Evolutionary conservation across 2,329 filamentous ascomycete genomes (phyloP).

Genomic region (Sordariomycetes sp.): DNA sequence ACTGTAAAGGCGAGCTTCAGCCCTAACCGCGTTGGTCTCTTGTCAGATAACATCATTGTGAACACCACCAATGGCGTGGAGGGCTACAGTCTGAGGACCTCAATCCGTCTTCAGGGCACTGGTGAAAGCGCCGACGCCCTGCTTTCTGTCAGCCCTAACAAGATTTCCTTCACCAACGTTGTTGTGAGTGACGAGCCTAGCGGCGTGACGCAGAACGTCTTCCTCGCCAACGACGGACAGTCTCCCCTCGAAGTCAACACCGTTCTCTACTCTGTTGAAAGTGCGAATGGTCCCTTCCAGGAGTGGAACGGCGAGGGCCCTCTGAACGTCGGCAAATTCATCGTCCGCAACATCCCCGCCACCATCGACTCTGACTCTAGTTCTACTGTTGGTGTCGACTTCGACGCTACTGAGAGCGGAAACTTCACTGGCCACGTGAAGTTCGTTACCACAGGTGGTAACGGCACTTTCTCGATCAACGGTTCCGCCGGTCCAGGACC

Average conservation of each 20-base stretch:
- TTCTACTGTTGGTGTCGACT: conserved; percentile 32
- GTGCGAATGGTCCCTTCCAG: conserved; percentile 34
- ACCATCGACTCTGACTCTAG: conserved; percentile 29
- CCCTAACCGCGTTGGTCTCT: conserved; percentile 34
- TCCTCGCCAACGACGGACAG: conserved; percentile 42
- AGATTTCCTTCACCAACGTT: conserved; percentile 38
- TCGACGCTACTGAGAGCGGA: conserved; percentile 34
- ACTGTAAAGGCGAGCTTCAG: conserved; percentile 33
- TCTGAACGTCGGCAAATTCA: conserved; percentile 36
- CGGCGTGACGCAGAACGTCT: conserved; percentile 29
- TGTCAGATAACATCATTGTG: conserved; percentile 37
- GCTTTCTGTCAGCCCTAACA: conserved; percentile 35
- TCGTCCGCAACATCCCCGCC: conserved; percentile 33
- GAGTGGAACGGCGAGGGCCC: conserved; percentile 23
- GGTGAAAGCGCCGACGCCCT: conserved; percentile 35
- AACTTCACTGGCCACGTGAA: conserved; percentile 40
- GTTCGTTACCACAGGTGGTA: conserved; percentile 39
- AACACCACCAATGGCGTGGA: conserved; percentile 34
- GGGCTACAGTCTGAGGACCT: conserved; percentile 36
- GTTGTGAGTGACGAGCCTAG: conserved; percentile 30
- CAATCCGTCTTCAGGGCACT: conserved; percentile 37
- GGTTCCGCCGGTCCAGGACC: conserved; percentile 40
- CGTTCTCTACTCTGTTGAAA: conserved; percentile 32
- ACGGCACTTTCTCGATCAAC: conserved; percentile 34
- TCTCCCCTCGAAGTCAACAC: conserved; percentile 29